phyloP scores from a whole-genome alignment of 1,284 basidiomycete genomes.

The Heterobasidion occidentale region DNA sequence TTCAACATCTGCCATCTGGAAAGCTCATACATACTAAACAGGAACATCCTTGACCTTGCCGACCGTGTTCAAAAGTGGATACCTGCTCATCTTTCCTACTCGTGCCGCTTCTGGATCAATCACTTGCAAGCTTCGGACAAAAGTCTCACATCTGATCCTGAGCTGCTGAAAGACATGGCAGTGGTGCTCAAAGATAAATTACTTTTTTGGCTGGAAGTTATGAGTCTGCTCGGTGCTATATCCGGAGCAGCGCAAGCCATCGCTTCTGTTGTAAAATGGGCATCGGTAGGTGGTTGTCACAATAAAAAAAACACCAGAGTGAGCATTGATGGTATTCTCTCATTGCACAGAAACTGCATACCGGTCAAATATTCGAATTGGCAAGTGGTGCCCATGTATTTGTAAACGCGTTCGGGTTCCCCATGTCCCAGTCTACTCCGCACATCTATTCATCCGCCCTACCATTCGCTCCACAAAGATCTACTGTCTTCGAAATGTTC shows the following conservation, averaged over 20 bases:
- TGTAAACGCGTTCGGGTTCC: constrained; percentile 16
- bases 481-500: constrained; percentile 8
- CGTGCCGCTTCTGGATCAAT: constrained; percentile 21
- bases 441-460: constrained; percentile 32
- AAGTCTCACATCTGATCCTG: constrained; percentile 1
- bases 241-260: not conserved
- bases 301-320: no score
- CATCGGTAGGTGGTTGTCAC: no score
- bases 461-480: constrained; percentile 21
- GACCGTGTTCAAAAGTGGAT: constrained; percentile 14
- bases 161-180: constrained; percentile 7
- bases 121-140: constrained; percentile 18
- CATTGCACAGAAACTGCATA: no score
- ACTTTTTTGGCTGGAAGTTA: constrained; percentile 32
- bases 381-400: no score
- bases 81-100: constrained; percentile 15
- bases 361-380: no score
- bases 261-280: no score
- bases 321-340: no score
- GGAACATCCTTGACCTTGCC: constrained; percentile 13
- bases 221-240: constrained; percentile 20
- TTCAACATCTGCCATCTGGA: constrained; percentile 25
- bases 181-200: constrained; percentile 17
- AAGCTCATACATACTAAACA: constrained; percentile 19
- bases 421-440: constrained; percentile 24